phyloP scores from a whole-genome alignment of 2,329 filamentous ascomycete species.

The Phaeoacremonium minimum region DNA sequence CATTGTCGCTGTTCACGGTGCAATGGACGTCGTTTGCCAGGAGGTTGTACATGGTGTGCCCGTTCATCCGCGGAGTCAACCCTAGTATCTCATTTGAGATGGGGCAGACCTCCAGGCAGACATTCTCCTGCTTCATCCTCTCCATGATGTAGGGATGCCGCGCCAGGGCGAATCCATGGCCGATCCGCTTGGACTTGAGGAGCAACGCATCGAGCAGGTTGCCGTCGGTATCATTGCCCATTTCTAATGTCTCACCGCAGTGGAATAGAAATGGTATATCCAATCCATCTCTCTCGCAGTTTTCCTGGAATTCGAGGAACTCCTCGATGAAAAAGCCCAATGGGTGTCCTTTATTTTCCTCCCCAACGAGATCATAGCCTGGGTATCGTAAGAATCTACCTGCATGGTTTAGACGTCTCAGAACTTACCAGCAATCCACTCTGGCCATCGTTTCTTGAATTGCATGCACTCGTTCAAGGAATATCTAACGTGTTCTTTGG shows the following conservation, averaged over 20 bases:
- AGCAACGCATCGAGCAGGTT: constrained; percentile 68
- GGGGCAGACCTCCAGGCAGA: constrained; percentile 73
- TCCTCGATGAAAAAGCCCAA: constrained; percentile 44
- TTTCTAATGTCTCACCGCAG: constrained; percentile 66
- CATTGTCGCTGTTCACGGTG: constrained; percentile 72
- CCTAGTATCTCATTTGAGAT: constrained; percentile 75
- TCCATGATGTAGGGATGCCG: constrained; percentile 64
- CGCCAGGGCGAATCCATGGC: constrained; percentile 67
- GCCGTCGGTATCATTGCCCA: constrained; percentile 58
- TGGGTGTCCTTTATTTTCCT: constrained; percentile 50
- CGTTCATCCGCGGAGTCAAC: constrained; percentile 59
- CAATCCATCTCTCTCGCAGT: constrained; percentile 30
- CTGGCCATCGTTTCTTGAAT: constrained; percentile 43
- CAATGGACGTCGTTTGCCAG: constrained; percentile 71
- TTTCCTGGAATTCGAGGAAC: constrained; percentile 41
- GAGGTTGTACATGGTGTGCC: constrained; percentile 64
- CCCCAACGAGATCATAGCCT: constrained; percentile 57
- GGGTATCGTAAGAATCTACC: too few species aligned
- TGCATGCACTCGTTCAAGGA: constrained; percentile 50
- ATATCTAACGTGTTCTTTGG: constrained; percentile 33
- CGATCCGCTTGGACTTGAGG: constrained; percentile 64
- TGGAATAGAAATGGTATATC: constrained; percentile 24
- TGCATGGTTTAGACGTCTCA: too few species aligned
- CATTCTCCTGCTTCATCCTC: constrained; percentile 55
- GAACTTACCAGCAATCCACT: constrained; percentile 41